Conservation (phyloP, 176 grass and related monocot species). For the Aegilops tauschii region DNA sequence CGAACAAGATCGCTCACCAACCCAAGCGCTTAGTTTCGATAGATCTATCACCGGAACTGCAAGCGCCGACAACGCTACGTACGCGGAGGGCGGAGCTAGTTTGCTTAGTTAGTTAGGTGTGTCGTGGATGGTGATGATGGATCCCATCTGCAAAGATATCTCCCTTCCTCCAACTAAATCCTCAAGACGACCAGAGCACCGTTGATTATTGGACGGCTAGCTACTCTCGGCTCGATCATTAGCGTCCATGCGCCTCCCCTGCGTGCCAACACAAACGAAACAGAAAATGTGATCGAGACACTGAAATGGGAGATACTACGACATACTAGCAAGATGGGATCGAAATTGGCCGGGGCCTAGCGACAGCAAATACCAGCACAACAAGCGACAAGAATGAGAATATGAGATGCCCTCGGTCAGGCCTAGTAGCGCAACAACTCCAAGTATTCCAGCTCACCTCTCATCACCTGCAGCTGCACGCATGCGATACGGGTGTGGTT, state of each 20-base stretch:
- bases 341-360: not conserved
- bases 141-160: not conserved
- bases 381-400: not conserved
- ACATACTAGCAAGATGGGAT: not conserved
- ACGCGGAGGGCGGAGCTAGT: constrained; percentile 9
- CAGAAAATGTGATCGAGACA: no score
- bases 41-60: constrained; percentile 1
- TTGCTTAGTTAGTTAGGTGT: not conserved
- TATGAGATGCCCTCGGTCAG: not conserved
- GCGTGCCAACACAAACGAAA: no score
- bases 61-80: constrained; percentile 21
- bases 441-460: not conserved
- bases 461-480: not conserved
- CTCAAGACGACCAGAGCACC: not conserved
- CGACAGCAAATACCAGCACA: constrained; percentile 29
- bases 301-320: no score
- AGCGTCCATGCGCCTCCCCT: no score
- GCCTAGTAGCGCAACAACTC: constrained; percentile 1
- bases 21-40: constrained; percentile 19
- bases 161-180: not conserved
- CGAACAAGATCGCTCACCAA: constrained; percentile 41
- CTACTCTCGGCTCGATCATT: no score
- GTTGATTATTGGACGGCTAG: no score
- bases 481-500: not conserved
- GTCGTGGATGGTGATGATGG: not conserved